Evolutionary conservation across 495 filamentous ascomycete species (phyloP).

Genomic region (Penicillium angulare): DNA sequence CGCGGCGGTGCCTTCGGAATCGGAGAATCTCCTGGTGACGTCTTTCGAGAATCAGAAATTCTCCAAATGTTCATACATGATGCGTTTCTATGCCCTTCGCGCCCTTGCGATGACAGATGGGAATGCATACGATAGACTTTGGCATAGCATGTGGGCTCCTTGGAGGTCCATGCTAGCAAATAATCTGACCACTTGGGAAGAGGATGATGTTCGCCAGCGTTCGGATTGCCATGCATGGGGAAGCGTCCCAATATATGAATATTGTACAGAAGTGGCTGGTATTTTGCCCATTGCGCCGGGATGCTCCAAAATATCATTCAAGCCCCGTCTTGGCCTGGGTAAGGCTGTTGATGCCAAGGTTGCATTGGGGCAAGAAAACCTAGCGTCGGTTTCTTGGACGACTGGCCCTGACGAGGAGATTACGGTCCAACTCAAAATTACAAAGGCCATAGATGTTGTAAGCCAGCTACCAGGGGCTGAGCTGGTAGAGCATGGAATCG

Average conservation of each 20-base stretch:
- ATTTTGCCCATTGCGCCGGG: conserved; percentile 23
- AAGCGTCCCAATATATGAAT: conserved; percentile 42
- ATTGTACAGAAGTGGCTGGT: conserved; percentile 34
- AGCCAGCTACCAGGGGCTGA: conserved; percentile 11
- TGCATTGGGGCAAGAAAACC: conserved; percentile 28
- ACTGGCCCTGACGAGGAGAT: conserved; percentile 5
- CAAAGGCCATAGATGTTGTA: conserved; percentile 24
- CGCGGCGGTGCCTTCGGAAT: conserved; percentile 10
- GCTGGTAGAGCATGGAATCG: not conserved
- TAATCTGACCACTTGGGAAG: conserved; percentile 41
- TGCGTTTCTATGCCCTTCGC: conserved; percentile 40
- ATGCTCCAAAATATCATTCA: conserved; percentile 26
- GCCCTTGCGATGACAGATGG: conserved; percentile 27
- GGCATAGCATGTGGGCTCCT: conserved; percentile 27
- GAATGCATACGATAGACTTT: conserved; percentile 26
- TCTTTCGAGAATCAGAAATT: conserved; percentile 23
- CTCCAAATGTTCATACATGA: conserved; percentile 38
- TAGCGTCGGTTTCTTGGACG: conserved; percentile 29
- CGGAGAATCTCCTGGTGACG: conserved; percentile 18
- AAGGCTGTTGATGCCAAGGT: conserved; percentile 23
- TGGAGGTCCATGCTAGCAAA: conserved; percentile 34
- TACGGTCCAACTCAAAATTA: conserved; percentile 21
- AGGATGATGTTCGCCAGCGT: conserved; percentile 38
- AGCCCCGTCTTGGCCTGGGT: conserved; percentile 29
- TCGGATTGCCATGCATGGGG: conserved; percentile 46